phyloP scores from a whole-genome alignment of 768 basidiomycete species.

The Floccularia luteovirens region DNA sequence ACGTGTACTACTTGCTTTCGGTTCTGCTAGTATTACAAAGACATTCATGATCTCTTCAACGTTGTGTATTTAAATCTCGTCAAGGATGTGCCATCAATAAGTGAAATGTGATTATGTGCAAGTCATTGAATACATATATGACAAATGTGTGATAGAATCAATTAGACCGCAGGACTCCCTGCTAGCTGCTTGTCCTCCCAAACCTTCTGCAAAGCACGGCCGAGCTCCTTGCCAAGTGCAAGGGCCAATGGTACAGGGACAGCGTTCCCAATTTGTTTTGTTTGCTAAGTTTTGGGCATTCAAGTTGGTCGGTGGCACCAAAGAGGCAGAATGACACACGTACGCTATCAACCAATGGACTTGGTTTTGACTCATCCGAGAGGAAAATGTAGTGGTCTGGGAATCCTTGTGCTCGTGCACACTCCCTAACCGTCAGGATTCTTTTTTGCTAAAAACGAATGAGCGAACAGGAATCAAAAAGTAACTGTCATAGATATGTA shows the following conservation, averaged over 20 bases:
- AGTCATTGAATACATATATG: too few relatives aligned
- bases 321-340: too few relatives aligned
- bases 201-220: constrained; percentile 33
- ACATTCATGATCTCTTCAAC: too few relatives aligned
- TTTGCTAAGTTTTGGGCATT: constrained; percentile 58
- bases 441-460: constrained; percentile 72
- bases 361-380: constrained; percentile 30
- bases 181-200: constrained; percentile 38
- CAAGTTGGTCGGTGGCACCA: too few relatives aligned
- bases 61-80: too few relatives aligned
- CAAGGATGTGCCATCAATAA: too few relatives aligned
- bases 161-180: constrained; percentile 33
- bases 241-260: constrained; percentile 66
- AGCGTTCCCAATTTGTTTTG: constrained; percentile 74
- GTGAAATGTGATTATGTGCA: too few relatives aligned
- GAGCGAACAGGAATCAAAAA: too few relatives aligned
- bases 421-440: constrained; percentile 57
- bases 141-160: too few relatives aligned
- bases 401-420: constrained; percentile 73
- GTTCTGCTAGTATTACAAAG: too few relatives aligned
- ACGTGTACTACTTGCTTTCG: too few relatives aligned
- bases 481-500: constrained; percentile 14
- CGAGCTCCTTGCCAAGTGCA: constrained; percentile 47
- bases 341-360: constrained; percentile 42
- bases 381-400: constrained; percentile 62